Evolutionary conservation across 2,329 filamentous ascomycete genomes (phyloP), one percentile per base, ranked within the genome.

Genomic region (Neonectria neomacrospora): DNA sequence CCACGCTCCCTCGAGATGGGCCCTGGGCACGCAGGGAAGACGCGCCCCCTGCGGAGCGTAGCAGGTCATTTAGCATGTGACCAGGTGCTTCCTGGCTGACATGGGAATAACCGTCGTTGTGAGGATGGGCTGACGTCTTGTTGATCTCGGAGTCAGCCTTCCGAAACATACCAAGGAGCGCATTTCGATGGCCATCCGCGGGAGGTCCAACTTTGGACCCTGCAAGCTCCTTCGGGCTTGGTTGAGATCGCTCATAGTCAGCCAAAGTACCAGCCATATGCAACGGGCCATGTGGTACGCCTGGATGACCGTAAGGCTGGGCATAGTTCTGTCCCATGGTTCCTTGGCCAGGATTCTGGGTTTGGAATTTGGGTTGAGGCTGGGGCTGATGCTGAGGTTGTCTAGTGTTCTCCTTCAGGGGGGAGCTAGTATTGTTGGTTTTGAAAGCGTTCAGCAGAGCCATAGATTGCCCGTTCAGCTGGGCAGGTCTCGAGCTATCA

Each of bases 161-260:
- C 64, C 85, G 86, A 75, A 88, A 87, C 78, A 88, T 85, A 22
- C 79, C 82, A 14, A 88, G 76, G 20, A 88, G 75, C 8, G 82
- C 78, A 18, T 80, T 82, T 22, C 83, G 82, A 65, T 87, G 85
- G 48, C 74, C 68, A 28, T 73, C 72, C 6, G 61, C 64, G 5
- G 66, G 63, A 1, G 67, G 62, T 23, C 65, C 65, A 22, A 75
- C 68, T 47, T 66, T 71, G 7, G 73, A 71, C 18, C 72, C 75
- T 39, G 67, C 67, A n/a, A 74, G 55, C 57, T 74, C 74, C 44
- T 71, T 75, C 0, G 76, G 69, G 30, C 68, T 74, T 34, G 71
- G 61, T n/a, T 66, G 69, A 18, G 67, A 53, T 44, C 71, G 65
- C 4, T 61, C 61, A 28, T 67, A 53, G 12, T 57, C 50, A 32